Conservation (phyloP, 106 monocot genomes). For the Chionographis japonica region DNA sequence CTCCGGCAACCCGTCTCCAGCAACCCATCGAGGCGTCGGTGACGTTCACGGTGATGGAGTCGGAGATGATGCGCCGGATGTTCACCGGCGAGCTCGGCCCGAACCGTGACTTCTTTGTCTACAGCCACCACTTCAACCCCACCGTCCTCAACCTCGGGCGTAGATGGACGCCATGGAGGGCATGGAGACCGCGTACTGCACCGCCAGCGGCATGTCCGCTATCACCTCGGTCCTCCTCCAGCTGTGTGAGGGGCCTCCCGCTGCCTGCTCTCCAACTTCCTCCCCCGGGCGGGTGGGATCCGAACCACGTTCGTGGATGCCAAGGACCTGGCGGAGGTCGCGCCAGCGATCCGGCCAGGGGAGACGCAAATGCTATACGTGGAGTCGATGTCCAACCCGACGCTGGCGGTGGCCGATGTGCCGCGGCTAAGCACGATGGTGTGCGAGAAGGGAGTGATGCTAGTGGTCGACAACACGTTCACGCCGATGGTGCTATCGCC, state of each 20-base stretch:
- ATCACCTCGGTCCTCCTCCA: constrained; percentile 81
- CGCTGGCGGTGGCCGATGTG: too few species aligned
- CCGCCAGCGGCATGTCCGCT: constrained; percentile 96
- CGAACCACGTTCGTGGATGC: constrained; percentile 66
- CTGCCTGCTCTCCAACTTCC: constrained; percentile 64
- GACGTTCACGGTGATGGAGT: constrained; percentile 95
- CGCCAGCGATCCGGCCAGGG: constrained; percentile 44
- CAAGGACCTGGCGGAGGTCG: constrained; percentile 39
- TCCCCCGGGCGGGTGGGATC: constrained; percentile 52
- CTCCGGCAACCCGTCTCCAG: too few species aligned
- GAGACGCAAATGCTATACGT: constrained; percentile 75
- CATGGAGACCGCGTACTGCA: constrained; percentile 93
- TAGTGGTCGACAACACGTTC: constrained; percentile 95
- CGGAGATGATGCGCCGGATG: too few species aligned
- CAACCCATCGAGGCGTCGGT: constrained; percentile 98
- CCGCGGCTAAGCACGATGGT: constrained; percentile 50
- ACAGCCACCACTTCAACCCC: constrained; percentile 95
- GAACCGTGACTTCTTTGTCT: too few species aligned
- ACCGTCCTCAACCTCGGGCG: constrained; percentile 89
- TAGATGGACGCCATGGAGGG: constrained; percentile 90
- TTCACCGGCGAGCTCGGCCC: too few species aligned
- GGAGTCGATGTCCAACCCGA: too few species aligned
- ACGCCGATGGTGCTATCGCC: constrained; percentile 90
- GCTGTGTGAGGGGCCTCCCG: constrained; percentile 60
- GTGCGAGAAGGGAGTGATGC: constrained; percentile 65